phyloP scores from a whole-genome alignment of 768 basidiomycete genomes.

The Tylopilus sp. region DNA sequence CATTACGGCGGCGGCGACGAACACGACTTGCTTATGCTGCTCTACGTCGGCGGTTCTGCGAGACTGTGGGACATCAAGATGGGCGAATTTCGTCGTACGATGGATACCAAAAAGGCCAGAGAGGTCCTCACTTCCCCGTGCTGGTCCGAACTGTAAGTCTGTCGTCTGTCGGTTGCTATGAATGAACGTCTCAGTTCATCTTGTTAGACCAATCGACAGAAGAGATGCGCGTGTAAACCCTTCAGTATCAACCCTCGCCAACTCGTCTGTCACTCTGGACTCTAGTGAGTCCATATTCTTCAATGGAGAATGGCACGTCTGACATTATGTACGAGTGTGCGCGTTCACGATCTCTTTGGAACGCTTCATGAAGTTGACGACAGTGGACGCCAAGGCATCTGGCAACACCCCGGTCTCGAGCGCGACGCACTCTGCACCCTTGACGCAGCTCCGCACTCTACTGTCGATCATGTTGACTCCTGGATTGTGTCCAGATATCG shows the following conservation, averaged over 20 bases:
- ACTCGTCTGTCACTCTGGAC: slow-evolving; percentile 12
- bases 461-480: slow-evolving; percentile 66
- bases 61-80: slow-evolving; percentile 86
- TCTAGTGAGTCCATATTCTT: slow-evolving; percentile 21
- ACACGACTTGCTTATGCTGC: slow-evolving; percentile 64
- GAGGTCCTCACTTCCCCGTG: slow-evolving; percentile 68
- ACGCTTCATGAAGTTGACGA: slow-evolving; percentile 46
- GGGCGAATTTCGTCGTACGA: slow-evolving; percentile 82
- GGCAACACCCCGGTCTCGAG: slow-evolving; percentile 43
- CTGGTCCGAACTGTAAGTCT: slow-evolving; percentile 69
- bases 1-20: slow-evolving; percentile 51
- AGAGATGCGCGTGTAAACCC: slow-evolving; percentile 24
- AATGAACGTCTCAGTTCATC: neutral
- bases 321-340: slow-evolving; percentile 35
- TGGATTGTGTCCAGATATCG: slow-evolving; percentile 67
- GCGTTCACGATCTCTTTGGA: slow-evolving; percentile 51
- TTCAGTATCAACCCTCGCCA: slow-evolving; percentile 26
- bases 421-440: slow-evolving; percentile 36
- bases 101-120: slow-evolving; percentile 69
- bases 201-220: slow-evolving; percentile 26
- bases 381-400: slow-evolving; percentile 49
- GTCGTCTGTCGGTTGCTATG: neutral
- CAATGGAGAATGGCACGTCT: slow-evolving; percentile 24
- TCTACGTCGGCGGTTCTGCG: slow-evolving; percentile 74
- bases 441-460: slow-evolving; percentile 55